Conservation (phyloP, 208 protist genomes). For the Naegleria gruberi region DNA sequence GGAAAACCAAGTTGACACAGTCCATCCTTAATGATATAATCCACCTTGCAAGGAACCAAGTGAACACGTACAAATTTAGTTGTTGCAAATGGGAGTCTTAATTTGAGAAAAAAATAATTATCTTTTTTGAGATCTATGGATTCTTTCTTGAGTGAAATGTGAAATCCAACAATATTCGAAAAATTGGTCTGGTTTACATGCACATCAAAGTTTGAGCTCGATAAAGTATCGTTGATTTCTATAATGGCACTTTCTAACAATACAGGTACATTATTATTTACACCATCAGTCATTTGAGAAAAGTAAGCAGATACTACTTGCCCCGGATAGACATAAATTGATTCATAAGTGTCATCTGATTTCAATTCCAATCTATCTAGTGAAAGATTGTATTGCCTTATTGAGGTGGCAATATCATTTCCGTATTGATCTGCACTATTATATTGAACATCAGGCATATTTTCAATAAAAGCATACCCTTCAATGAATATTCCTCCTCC, state of each 20-base stretch:
- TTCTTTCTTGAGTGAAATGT: not conserved
- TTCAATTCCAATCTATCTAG: not conserved
- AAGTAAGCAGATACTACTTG: not conserved
- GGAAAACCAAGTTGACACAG: not conserved
- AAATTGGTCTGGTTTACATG: not conserved
- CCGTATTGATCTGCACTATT: not conserved
- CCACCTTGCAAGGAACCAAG: not conserved
- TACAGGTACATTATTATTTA: not conserved
- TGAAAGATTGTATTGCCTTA: not conserved
- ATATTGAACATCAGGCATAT: not conserved
- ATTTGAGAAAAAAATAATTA: too few species aligned
- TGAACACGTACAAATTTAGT: too few species aligned
- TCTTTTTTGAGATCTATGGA: not conserved
- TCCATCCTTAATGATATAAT: not conserved
- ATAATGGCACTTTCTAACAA: not conserved
- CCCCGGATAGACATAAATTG: not conserved
- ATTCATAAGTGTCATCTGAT: not conserved
- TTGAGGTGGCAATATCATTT: not conserved
- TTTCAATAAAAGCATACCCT: not conserved
- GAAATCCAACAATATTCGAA: not conserved
- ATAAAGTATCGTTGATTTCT: not conserved
- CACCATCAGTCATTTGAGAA: not conserved
- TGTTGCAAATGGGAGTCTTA: not conserved
- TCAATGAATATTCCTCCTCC: not conserved
- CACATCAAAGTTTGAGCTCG: not conserved